These are phyloP conservation scores for Lentithecium fluviatile DNA, from an alignment of 495 filamentous ascomycete genomes.

Conservation along the genomic window DNA sequence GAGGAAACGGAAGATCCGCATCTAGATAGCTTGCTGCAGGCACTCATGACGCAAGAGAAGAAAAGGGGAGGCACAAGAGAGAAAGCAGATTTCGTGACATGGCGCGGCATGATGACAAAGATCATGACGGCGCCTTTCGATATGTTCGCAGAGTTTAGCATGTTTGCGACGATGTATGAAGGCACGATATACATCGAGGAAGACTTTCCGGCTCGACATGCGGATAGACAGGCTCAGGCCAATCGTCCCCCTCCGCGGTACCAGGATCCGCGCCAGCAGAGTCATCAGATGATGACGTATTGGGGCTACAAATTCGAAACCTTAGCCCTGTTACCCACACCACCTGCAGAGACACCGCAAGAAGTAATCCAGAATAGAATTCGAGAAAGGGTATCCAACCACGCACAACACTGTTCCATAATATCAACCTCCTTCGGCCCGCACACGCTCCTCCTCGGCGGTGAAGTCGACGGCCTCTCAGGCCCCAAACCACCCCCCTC, in stretches of 20 bases:
- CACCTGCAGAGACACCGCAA: slow-evolving; percentile 68
- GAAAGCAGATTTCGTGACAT: slow-evolving; percentile 81
- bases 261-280: slow-evolving; percentile 39
- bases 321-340: slow-evolving; percentile 66
- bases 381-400: slow-evolving; percentile 71
- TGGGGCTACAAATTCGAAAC: slow-evolving; percentile 97
- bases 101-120: slow-evolving; percentile 99
- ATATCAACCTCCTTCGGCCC: slow-evolving; percentile 82
- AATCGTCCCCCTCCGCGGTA: background rate
- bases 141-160: slow-evolving; percentile 81
- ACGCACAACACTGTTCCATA: slow-evolving; percentile 91
- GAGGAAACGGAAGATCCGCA: slow-evolving; percentile 84
- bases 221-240: slow-evolving; percentile 35
- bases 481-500: slow-evolving; percentile 18
- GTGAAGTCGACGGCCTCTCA: slow-evolving; percentile 88
- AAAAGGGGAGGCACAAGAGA: slow-evolving; percentile 59
- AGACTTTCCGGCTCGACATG: slow-evolving; percentile 66
- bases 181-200: slow-evolving; percentile 85
- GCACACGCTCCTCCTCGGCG: slow-evolving; percentile 72
- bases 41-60: slow-evolving; percentile 70
- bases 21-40: slow-evolving; percentile 76
- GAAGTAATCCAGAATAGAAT: slow-evolving; percentile 76
- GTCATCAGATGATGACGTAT: slow-evolving; percentile 64
- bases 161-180: slow-evolving; percentile 90
- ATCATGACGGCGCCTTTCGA: slow-evolving; percentile 85